Evolutionary conservation across 2,329 filamentous ascomycete genomes (phyloP), one percentile per base, ranked within the genome.

Genomic region (Aspergillus fijiensis): DNA sequence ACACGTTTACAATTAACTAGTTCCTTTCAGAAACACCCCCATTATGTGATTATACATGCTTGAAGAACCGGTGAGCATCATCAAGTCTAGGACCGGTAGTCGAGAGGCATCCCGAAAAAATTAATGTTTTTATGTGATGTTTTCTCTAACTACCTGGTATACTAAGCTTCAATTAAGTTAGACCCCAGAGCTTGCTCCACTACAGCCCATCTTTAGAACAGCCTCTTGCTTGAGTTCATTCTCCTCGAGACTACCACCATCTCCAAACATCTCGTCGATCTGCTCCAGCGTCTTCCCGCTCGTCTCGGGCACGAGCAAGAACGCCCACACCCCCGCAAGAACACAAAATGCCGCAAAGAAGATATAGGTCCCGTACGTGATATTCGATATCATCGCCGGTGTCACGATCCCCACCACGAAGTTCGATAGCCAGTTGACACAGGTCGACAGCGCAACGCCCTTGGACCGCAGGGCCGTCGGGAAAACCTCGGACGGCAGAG

Each of bases 321-420:
- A 82, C 0, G 80, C 79, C 78, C 81, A 86, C 9, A 78, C 61
- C 11, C 79, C 69, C 0, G 79, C 79, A 4, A 83, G 64, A 6
- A 79, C 65, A 56, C 78, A 81, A 58, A 83, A 84, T 2, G 75
- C 73, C 0, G 78, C 81, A 60, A 86, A 87, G 74, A 87, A 86
- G 52, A 84, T 73, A 64, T 85, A 86, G 3, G 72, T 68, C 7
- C 79, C 78, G 60, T 71, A 80, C 0, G 76, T 76, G 0, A 76
- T 85, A 55, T 83, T 83, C 57, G 82, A 76, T 19, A 89, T 81
- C 60, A 89, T 80, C 1, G 85, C 79, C 0, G 86, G 87, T 0
- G 85, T 87, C 9, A 87, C 81, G 69, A 88, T 80, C 21, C 87
- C 85, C 42, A 77, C 73, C 9, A 71, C 70, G 58, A 78, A 78